These are phyloP conservation scores for Neonectria punicea DNA, from an alignment of 2,329 filamentous ascomycete genomes.

Conservation along the genomic window DNA sequence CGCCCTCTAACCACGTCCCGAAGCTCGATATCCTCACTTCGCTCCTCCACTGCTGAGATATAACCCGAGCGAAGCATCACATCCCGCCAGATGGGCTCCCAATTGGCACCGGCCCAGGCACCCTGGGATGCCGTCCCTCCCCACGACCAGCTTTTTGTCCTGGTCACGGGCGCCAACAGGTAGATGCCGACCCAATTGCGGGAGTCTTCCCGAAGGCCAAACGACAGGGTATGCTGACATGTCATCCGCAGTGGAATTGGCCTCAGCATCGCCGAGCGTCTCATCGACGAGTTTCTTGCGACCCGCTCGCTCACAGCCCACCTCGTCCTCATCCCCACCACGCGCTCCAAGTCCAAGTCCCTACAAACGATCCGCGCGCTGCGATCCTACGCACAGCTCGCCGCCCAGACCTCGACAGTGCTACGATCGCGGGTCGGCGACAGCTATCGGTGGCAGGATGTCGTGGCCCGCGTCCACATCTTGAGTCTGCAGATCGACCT, in stretches of 20 bases:
- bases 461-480: constrained; percentile 65
- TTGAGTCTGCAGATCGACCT: constrained; percentile 69
- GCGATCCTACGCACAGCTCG: constrained; percentile 65
- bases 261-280: constrained; percentile 81
- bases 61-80: background rate
- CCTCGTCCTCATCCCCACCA: constrained; percentile 85
- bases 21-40: background rate
- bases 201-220: background rate
- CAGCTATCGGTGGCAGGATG: constrained; percentile 49
- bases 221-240: constrained; percentile 19
- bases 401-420: constrained; percentile 50
- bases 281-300: constrained; percentile 89
- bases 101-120: constrained; percentile 32
- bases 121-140: constrained; percentile 51
- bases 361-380: constrained; percentile 75
- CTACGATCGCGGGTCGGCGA: constrained; percentile 53
- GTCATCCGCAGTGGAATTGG: constrained; percentile 77
- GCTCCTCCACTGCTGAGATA: background rate
- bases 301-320: constrained; percentile 73
- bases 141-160: constrained; percentile 66
- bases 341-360: constrained; percentile 79
- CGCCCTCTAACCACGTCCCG: background rate
- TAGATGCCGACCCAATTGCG: constrained; percentile 50
- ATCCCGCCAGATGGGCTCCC: constrained; percentile 32
- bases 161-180: constrained; percentile 91